Percentiles rank a stretch among this genome's conserved stretches.
These are phyloP conservation scores for Beauveria sp. DNA, from an alignment of 2,329 filamentous ascomycete genomes.

Conservation along the genomic window DNA sequence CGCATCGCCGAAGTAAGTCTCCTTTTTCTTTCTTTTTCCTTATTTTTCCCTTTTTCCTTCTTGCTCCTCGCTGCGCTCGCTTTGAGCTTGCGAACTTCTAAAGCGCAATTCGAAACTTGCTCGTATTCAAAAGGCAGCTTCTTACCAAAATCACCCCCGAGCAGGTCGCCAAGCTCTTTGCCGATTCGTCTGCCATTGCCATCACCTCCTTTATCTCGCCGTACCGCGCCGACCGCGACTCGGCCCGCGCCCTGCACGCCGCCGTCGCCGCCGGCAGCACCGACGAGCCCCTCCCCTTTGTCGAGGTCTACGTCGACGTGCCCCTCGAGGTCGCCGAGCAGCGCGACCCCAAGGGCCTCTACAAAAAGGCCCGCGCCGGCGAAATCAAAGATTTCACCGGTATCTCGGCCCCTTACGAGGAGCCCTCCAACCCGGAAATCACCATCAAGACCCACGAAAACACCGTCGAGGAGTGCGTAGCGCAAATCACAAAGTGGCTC, in stretches of 20 bases:
- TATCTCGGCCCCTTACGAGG: slow-evolving; percentile 91
- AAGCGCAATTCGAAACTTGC: not conserved
- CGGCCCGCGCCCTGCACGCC: slow-evolving; percentile 73
- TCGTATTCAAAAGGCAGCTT: slow-evolving; percentile 25
- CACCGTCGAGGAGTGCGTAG: slow-evolving; percentile 81
- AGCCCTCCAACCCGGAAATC: slow-evolving; percentile 76
- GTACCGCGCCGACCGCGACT: slow-evolving; percentile 77
- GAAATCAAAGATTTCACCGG: slow-evolving; percentile 98
- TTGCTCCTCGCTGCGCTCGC: not conserved
- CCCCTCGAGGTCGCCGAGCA: slow-evolving; percentile 87
- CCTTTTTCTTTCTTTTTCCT: not conserved
- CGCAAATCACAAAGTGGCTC: slow-evolving; percentile 74
- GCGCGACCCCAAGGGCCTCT: slow-evolving; percentile 93
- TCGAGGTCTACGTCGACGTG: slow-evolving; percentile 91
- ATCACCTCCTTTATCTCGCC: slow-evolving; percentile 97
- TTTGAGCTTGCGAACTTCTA: not conserved
- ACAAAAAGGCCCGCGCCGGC: slow-evolving; percentile 91
- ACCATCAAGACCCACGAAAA: slow-evolving; percentile 75
- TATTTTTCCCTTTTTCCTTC: not conserved
- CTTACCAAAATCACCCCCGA: not conserved
- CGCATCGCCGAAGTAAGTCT: slow-evolving; percentile 66
- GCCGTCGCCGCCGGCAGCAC: slow-evolving; percentile 32
- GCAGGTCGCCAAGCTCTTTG: slow-evolving; percentile 87
- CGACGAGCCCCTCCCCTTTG: slow-evolving; percentile 71
- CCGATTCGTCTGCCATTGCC: slow-evolving; percentile 78